A percentile compares a stretch with the other conserved stretches of the same genome.
These are phyloP conservation scores for Boletus subcaerulescens DNA, from an alignment of 768 basidiomycete genomes.

Conservation along the genomic window DNA sequence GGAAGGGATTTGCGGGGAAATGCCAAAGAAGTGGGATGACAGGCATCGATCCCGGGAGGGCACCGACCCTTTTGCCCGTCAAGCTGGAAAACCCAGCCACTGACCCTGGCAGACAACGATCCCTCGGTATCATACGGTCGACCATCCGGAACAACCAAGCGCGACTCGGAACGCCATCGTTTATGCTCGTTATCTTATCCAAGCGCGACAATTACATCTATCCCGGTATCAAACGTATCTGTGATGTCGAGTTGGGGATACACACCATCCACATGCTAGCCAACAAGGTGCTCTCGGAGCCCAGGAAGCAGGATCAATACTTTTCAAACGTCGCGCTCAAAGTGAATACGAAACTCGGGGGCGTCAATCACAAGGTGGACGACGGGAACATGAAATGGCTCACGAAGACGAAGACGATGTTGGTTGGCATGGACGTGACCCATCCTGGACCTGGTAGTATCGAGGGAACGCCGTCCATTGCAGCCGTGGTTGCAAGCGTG, in stretches of 20 bases:
- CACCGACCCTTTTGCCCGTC: slow-evolving; percentile 36
- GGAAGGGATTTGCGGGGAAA: slow-evolving; percentile 54
- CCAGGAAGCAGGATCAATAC: slow-evolving; percentile 70
- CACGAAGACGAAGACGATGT: slow-evolving; percentile 65
- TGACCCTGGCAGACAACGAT: slow-evolving; percentile 37
- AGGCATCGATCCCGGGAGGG: slow-evolving; percentile 49
- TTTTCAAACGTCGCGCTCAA: slow-evolving; percentile 81
- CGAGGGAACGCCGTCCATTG: slow-evolving; percentile 77
- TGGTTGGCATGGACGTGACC: slow-evolving; percentile 84
- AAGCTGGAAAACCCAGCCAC: background rate
- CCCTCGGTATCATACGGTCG: slow-evolving; percentile 42
- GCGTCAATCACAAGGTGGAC: slow-evolving; percentile 75
- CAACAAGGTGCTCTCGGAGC: slow-evolving; percentile 53
- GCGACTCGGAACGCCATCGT: slow-evolving; percentile 44
- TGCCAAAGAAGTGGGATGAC: slow-evolving; percentile 58
- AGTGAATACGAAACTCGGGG: slow-evolving; percentile 80
- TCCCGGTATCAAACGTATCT: slow-evolving; percentile 75
- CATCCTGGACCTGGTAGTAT: slow-evolving; percentile 69
- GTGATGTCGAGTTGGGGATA: slow-evolving; percentile 71
- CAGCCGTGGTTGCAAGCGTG: slow-evolving; percentile 76
- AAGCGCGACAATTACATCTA: slow-evolving; percentile 72
- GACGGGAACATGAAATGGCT: slow-evolving; percentile 59
- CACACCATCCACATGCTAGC: slow-evolving; percentile 74
- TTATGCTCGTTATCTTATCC: slow-evolving; percentile 70
- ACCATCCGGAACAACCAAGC: slow-evolving; percentile 34